Percentiles rank a stretch among this genome's conserved stretches.
phyloP scores from a whole-genome alignment of 768 basidiomycete species.

The Rickenella mellea region DNA sequence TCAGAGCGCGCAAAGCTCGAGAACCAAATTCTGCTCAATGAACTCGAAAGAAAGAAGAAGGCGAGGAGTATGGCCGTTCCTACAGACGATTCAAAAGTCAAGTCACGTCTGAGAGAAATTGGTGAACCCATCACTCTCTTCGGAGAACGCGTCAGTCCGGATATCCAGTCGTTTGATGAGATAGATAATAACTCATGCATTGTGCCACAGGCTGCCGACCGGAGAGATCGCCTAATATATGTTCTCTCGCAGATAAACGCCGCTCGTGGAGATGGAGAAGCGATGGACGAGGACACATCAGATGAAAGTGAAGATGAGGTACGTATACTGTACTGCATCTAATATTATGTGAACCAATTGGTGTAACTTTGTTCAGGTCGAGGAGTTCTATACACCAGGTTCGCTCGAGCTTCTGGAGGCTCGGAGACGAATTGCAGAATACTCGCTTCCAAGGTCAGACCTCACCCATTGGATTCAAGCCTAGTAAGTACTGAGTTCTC shows the following conservation, averaged over 20 bases:
- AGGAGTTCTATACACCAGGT: slow-evolving; percentile 94
- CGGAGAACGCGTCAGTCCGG: slow-evolving; percentile 82
- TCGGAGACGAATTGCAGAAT: slow-evolving; percentile 81
- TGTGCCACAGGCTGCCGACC: slow-evolving; percentile 88
- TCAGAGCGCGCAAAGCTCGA: slow-evolving; percentile 69
- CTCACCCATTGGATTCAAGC: slow-evolving; percentile 14
- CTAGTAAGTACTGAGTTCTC: slow-evolving; percentile 70
- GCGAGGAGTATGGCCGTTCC: slow-evolving; percentile 90
- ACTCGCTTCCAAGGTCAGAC: slow-evolving; percentile 67
- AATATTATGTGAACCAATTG: slow-evolving; percentile 4
- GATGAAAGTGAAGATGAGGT: slow-evolving; percentile 75
- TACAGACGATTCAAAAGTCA: slow-evolving; percentile 92
- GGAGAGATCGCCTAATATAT: slow-evolving; percentile 91
- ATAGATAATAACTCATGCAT: slow-evolving; percentile 10
- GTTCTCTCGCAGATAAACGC: slow-evolving; percentile 90
- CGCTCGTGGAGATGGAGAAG: slow-evolving; percentile 71
- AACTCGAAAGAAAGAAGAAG: slow-evolving; percentile 97
- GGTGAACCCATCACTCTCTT: slow-evolving; percentile 97
- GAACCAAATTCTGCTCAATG: slow-evolving; percentile 83
- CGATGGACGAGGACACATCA: slow-evolving; percentile 60
- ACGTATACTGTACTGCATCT: slow-evolving; percentile 10
- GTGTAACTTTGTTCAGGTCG: slow-evolving; percentile 48
- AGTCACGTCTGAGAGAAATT: slow-evolving; percentile 80
- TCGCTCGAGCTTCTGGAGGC: slow-evolving; percentile 80
- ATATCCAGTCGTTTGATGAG: no score